Base-by-base conservation (phyloP, 352 stramenopile species). In the Phytophthora agathidicida region DNA sequence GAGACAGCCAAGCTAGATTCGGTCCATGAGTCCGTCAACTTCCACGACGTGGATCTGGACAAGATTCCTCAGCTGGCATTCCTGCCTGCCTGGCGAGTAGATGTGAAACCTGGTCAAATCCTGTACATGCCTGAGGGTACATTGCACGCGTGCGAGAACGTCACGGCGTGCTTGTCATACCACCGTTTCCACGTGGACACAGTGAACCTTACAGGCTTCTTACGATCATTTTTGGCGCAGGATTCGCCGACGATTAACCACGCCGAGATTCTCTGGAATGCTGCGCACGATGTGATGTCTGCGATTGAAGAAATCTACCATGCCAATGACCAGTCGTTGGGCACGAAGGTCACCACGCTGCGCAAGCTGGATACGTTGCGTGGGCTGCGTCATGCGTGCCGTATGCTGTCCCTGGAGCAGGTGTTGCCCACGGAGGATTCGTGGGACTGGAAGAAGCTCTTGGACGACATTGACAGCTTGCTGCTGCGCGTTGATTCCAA, bases 141-240 rank as follows among this genome's bases (percentile, higher is more conserved):
- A 9, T 90, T 97, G 52, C 94, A 98, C 64, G 85, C 95, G 46
- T 91, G 80, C 38, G 86, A 96, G 35, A 98, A 98, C 72, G 65
- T 97, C 17, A 97, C 88, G n/a, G 84, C 91, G 26, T 98, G 92
- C 48, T 72, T 98, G 37, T 97, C 89, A n/a, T 98, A 98, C 72
- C 91, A 92, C 52, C 85, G 93, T 48, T 97, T 98, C 73, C 93
- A 98, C 66, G 86, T 97, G 24, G 94, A 98, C 65, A 70, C 75
- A 4, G 76, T 97, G n/a, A 98, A 98, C 65, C 68, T 98, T 6
- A 66, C 81, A 14, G 90, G 83, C 3, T 98, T 98, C 62, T 65
- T 97, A 7, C 61, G 83, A 47, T 97, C 89, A 13, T 89, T 98
- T 55, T 77, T 97, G 39, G 87, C 92, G 30, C 77, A 93, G 49